phyloP scores from a whole-genome alignment of 345 rosid species.

The Linum usitatissimum region DNA sequence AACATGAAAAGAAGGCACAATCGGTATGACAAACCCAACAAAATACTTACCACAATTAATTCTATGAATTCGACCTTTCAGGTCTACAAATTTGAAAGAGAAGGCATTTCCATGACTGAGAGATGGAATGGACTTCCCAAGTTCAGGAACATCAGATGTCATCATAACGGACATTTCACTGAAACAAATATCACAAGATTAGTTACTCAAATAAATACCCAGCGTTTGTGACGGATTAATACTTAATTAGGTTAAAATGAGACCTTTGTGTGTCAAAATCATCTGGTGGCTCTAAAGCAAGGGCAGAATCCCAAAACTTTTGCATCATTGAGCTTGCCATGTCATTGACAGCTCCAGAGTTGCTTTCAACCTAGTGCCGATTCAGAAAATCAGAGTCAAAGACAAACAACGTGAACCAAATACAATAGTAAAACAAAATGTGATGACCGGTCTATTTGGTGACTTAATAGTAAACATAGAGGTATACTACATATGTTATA shows the following conservation, averaged over 20 bases:
- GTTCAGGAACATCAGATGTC: constrained; percentile 59
- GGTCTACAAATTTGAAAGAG: constrained; percentile 78
- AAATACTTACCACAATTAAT: constrained; percentile 52
- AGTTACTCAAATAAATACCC: constrained; percentile 14
- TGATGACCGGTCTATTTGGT: too few relatives aligned
- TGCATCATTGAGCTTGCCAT: constrained; percentile 97
- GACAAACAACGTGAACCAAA: neutral
- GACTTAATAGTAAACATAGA: too few relatives aligned
- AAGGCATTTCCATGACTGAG: constrained; percentile 74
- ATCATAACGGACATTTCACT: constrained; percentile 75
- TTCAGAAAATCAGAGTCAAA: neutral
- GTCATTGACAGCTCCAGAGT: constrained; percentile 83
- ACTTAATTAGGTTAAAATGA: constrained; percentile 4
- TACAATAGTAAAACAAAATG: neutral
- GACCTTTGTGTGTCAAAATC: constrained; percentile 89
- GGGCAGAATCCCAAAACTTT: constrained; percentile 96
- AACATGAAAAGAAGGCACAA: neutral
- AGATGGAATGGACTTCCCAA: constrained; percentile 60
- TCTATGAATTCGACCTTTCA: constrained; percentile 81
- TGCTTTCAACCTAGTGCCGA: constrained; percentile 55
- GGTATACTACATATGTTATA: too few relatives aligned
- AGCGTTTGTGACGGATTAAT: neutral
- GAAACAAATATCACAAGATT: constrained; percentile 23
- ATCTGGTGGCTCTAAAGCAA: constrained; percentile 81
- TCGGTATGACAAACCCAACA: neutral